Evolutionary conservation across 140 eudicot genomes (phyloP).

Genomic region (Ambrosia hybrid): DNA sequence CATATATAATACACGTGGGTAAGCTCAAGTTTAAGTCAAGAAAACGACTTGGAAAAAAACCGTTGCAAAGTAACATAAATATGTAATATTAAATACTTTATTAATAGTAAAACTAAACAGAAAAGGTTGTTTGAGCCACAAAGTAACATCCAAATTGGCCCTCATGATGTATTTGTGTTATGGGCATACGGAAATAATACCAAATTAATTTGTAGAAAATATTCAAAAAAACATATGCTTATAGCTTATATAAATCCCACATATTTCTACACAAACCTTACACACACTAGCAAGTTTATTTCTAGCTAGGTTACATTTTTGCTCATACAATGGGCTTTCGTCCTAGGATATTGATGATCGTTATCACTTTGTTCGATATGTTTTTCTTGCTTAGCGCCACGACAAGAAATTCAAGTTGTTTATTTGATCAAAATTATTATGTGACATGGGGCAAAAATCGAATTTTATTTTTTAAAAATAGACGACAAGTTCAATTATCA

Average conservation of each 20-base stretch:
- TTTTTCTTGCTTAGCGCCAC: neutral
- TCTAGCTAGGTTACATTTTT: neutral
- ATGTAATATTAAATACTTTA: neutral
- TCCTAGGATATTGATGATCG: neutral
- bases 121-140: constrained; percentile 20
- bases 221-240: neutral
- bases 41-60: constrained; percentile 17
- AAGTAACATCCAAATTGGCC: constrained; percentile 24
- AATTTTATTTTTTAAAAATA: constrained; percentile 27
- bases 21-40: constrained; percentile 21
- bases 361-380: constrained; percentile 3
- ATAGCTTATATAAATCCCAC: constrained; percentile 26
- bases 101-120: constrained; percentile 19
- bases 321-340: constrained; percentile 20
- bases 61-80: neutral
- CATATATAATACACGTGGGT: neutral
- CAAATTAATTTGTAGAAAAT: neutral
- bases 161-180: constrained; percentile 27
- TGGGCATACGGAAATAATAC: constrained; percentile 22
- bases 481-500: constrained; percentile 52
- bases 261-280: neutral
- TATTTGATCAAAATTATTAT: constrained; percentile 48
- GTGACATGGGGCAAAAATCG: constrained; percentile 64
- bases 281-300: constrained; percentile 9
- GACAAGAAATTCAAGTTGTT: constrained; percentile 20